These are phyloP conservation scores for Priceomyces carsonii DNA, from an alignment of 805 yeast species.

Conservation along the genomic window DNA sequence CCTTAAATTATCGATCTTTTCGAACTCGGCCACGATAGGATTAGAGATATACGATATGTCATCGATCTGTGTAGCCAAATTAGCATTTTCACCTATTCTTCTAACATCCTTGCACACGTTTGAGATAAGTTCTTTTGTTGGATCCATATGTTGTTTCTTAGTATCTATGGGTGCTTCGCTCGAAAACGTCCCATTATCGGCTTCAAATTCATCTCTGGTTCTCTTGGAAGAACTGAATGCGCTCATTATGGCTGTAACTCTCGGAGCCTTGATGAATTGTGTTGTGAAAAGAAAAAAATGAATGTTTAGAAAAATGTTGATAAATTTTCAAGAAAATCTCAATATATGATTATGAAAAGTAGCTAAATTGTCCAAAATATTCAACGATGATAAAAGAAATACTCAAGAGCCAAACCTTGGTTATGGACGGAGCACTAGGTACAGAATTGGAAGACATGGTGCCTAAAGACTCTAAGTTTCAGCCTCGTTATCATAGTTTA, in stretches of 20 bases:
- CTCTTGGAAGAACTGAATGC: constrained; percentile 21
- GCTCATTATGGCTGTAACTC: constrained; percentile 8
- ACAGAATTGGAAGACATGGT: constrained; percentile 58
- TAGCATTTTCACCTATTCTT: constrained; percentile 44
- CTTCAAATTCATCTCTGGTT: constrained; percentile 31
- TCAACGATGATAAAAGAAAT: not conserved
- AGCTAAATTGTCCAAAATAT: not conserved
- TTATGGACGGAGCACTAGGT: constrained; percentile 65
- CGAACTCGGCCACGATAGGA: constrained; percentile 67
- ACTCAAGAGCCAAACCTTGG: constrained; percentile 9
- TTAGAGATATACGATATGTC: constrained; percentile 66
- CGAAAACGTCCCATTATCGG: constrained; percentile 11
- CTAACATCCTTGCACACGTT: constrained; percentile 47
- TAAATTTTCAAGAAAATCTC: constrained; percentile 23
- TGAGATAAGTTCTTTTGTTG: constrained; percentile 39
- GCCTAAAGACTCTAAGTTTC: constrained; percentile 17
- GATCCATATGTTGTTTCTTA: constrained; percentile 43
- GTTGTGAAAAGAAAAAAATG: not conserved
- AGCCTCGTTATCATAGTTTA: constrained; percentile 39
- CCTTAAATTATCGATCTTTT: constrained; percentile 59
- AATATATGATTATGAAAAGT: constrained; percentile 27
- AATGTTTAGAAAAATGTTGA: not conserved
- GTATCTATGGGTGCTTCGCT: constrained; percentile 23
- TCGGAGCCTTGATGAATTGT: not conserved
- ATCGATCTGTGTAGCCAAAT: constrained; percentile 39